phyloP scores from a whole-genome alignment of 306 rosid genomes.

The Gillenia trifoliata region DNA sequence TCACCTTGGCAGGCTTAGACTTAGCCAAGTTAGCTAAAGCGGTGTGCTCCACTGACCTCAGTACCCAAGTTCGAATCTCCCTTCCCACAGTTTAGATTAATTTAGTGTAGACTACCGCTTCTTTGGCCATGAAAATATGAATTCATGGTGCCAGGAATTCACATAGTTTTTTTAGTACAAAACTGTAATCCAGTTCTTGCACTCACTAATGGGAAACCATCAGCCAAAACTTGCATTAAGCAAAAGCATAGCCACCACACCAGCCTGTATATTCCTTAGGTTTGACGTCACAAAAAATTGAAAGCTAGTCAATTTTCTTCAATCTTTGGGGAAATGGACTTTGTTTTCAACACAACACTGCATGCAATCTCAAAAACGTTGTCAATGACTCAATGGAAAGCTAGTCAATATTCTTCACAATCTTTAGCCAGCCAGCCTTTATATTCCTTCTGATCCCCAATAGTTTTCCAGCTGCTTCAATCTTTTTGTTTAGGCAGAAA shows the following conservation, averaged over 20 bases:
- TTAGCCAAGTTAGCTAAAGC: too few relatives aligned
- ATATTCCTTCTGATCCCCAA: neutral
- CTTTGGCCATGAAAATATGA: neutral
- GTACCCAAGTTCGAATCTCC: too few relatives aligned
- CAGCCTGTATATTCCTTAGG: constrained; percentile 28
- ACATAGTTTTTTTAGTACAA: too few relatives aligned
- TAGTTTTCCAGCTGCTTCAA: neutral
- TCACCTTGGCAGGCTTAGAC: neutral
- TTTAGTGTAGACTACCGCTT: too few relatives aligned
- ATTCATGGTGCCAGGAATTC: neutral
- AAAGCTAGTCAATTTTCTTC: constrained; percentile 14
- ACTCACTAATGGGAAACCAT: neutral
- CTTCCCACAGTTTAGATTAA: too few relatives aligned
- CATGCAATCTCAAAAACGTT: neutral
- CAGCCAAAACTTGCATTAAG: neutral
- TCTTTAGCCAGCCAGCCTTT: neutral
- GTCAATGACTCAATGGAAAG: neutral
- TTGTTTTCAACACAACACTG: constrained; percentile 12
- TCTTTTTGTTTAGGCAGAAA: neutral
- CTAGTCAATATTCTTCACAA: neutral
- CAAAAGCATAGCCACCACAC: constrained; percentile 4
- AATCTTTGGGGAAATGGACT: constrained; percentile 20
- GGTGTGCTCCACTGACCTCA: too few relatives aligned
- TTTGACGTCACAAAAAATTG: neutral
- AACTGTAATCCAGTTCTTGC: too few relatives aligned